Evolutionary conservation across 2,329 filamentous ascomycete species (phyloP).

Genomic region (Arthroderma sp.): DNA sequence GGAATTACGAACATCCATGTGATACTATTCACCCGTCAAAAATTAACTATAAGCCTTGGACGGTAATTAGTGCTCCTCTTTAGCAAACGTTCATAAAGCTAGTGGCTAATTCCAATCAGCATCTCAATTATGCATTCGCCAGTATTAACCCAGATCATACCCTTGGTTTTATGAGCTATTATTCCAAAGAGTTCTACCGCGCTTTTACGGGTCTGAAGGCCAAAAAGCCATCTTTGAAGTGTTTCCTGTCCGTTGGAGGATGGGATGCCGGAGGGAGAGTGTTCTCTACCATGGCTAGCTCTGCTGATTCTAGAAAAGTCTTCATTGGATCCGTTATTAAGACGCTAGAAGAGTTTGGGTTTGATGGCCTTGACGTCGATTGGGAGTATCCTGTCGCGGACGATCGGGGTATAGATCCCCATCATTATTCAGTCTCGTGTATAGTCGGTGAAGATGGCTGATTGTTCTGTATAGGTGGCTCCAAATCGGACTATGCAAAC

Average conservation of each 20-base stretch:
- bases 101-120: constrained; percentile 8
- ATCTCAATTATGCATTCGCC: constrained; percentile 31
- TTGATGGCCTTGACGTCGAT: constrained; percentile 15
- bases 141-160: constrained; percentile 4
- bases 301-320: constrained; percentile 7
- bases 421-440: neutral
- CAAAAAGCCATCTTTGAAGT: constrained; percentile 8
- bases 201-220: constrained; percentile 6
- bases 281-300: constrained; percentile 17
- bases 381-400: constrained; percentile 23
- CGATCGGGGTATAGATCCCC: constrained; percentile 20
- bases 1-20: constrained; percentile 14
- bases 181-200: constrained; percentile 3
- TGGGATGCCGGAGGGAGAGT: constrained; percentile 11
- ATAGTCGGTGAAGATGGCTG: neutral
- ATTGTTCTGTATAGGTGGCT: constrained; percentile 19
- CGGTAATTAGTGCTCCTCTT: constrained; percentile 1
- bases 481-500: constrained; percentile 9
- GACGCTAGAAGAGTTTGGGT: constrained; percentile 8
- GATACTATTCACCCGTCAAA: constrained; percentile 8
- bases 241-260: constrained; percentile 9
- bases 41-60: constrained; percentile 9
- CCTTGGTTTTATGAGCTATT: neutral
- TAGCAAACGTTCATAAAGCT: neutral
- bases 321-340: constrained; percentile 10